These are phyloP conservation scores for Colletotrichum sojae DNA, from an alignment of 2,329 filamentous ascomycete species.

Conservation along the genomic window DNA sequence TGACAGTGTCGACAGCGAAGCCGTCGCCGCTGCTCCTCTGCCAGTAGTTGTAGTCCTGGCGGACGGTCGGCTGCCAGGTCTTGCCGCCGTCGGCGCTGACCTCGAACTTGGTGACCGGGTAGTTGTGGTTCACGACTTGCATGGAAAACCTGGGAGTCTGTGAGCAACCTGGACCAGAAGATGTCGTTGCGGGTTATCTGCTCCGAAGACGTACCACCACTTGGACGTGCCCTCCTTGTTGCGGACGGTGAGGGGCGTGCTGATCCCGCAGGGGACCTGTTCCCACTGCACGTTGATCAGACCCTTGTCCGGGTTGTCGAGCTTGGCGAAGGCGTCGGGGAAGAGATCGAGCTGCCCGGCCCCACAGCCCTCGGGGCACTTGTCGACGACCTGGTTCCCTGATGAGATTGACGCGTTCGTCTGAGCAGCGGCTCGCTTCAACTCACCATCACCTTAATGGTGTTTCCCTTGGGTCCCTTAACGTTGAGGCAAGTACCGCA, in stretches of 20 bases:
- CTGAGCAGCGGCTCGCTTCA: background rate
- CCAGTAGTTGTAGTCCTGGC: conserved; percentile 60
- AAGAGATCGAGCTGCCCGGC: conserved; percentile 70
- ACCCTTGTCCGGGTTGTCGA: conserved; percentile 60
- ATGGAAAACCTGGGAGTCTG: conserved; percentile 49
- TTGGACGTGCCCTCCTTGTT: conserved; percentile 66
- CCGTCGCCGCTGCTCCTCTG: conserved; percentile 43
- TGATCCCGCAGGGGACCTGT: conserved; percentile 66
- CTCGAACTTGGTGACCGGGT: conserved; percentile 68
- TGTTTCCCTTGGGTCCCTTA: conserved; percentile 32
- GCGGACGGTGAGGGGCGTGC: conserved; percentile 62
- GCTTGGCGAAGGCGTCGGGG: conserved; percentile 62
- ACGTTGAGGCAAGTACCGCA: conserved; percentile 35
- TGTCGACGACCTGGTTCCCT: conserved; percentile 63
- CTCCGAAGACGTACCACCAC: conserved; percentile 22
- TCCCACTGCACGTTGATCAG: conserved; percentile 65
- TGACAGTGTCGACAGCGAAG: conserved; percentile 41
- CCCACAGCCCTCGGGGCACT: conserved; percentile 67
- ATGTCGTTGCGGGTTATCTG: background rate
- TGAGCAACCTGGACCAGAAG: conserved; percentile 47
- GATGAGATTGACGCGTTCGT: background rate
- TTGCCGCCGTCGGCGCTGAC: conserved; percentile 72
- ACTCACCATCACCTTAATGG: conserved; percentile 37
- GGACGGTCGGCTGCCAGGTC: conserved; percentile 69
- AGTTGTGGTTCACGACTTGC: conserved; percentile 75